Evolutionary conservation across 2,329 filamentous ascomycete genomes (phyloP).

Genomic region (Nannizziopsis barbatae): DNA sequence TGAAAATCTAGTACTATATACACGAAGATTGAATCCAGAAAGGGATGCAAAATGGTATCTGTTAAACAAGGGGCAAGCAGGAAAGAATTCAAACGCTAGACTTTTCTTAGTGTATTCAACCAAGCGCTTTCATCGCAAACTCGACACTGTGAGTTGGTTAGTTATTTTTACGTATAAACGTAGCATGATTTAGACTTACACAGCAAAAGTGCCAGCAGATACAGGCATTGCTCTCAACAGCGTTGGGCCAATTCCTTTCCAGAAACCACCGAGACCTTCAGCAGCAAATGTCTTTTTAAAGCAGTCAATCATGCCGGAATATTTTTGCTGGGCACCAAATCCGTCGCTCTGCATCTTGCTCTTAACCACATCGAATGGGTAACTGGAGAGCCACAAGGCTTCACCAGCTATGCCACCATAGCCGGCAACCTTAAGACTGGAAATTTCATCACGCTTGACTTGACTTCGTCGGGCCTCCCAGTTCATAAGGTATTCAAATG

Average conservation of each 20-base stretch:
- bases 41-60: neutral
- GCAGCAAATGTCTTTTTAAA: conserved; percentile 68
- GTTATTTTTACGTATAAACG: neutral
- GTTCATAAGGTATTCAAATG: conserved; percentile 96
- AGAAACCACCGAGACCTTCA: conserved; percentile 77
- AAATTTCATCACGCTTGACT: conserved; percentile 63
- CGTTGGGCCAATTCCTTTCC: conserved; percentile 87
- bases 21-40: neutral
- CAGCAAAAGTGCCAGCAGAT: conserved; percentile 92
- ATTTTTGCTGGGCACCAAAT: conserved; percentile 61
- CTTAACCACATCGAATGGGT: conserved; percentile 96
- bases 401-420: conserved; percentile 93
- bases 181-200: conserved; percentile 34
- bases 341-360: conserved; percentile 99
- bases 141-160: conserved; percentile 31
- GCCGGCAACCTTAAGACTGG: conserved; percentile 72
- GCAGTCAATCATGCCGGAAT: conserved; percentile 75
- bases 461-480: conserved; percentile 67
- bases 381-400: conserved; percentile 82
- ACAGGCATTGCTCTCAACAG: conserved; percentile 93
- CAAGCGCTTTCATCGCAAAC: conserved; percentile 38
- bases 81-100: neutral
- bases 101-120: conserved; percentile 21
- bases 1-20: conserved; percentile 5
- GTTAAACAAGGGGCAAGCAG: neutral